phyloP scores from a whole-genome alignment of 495 filamentous ascomycete genomes.

The Tetracladium setigerum region DNA sequence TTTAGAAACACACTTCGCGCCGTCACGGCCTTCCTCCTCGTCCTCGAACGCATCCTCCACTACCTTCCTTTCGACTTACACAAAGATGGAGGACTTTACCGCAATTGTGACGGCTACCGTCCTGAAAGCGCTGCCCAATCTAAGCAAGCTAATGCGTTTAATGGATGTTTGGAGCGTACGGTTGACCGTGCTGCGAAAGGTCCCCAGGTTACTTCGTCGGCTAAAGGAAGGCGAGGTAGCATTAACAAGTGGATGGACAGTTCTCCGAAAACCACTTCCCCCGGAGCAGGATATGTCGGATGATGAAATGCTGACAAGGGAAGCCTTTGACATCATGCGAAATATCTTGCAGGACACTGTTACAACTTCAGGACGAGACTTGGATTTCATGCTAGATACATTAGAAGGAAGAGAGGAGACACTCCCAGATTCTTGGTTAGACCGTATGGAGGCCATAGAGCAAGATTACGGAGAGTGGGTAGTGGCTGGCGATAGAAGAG shows the following conservation, averaged over 20 bases:
- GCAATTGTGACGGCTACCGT: slow-evolving; percentile 84
- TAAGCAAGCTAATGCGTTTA: slow-evolving; percentile 62
- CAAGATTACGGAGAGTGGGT: slow-evolving; percentile 75
- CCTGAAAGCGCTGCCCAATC: slow-evolving; percentile 72
- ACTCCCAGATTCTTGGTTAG: slow-evolving; percentile 81
- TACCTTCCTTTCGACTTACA: slow-evolving; percentile 29
- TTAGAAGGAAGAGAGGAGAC: slow-evolving; percentile 78
- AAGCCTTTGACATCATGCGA: slow-evolving; percentile 55
- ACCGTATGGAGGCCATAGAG: slow-evolving; percentile 74
- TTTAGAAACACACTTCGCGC: slow-evolving; percentile 64
- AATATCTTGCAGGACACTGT: slow-evolving; percentile 62
- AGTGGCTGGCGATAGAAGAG: slow-evolving; percentile 14
- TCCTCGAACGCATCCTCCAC: slow-evolving; percentile 33
- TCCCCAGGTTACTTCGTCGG: slow-evolving; percentile 60
- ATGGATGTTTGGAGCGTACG: slow-evolving; percentile 72
- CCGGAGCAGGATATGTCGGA: neutral
- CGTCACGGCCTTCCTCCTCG: slow-evolving; percentile 45
- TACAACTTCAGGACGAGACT: slow-evolving; percentile 54
- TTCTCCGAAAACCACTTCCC: slow-evolving; percentile 31
- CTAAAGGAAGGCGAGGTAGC: slow-evolving; percentile 56
- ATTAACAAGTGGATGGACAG: slow-evolving; percentile 54
- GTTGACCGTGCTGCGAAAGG: slow-evolving; percentile 60
- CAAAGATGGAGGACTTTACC: slow-evolving; percentile 71
- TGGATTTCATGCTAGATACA: slow-evolving; percentile 79
- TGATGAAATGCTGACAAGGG: slow-evolving; percentile 13